Percentiles rank a stretch among this genome's conserved stretches.
These are phyloP conservation scores for Petunia axillaris DNA, from an alignment of 257 asterid genomes.

Conservation along the genomic window DNA sequence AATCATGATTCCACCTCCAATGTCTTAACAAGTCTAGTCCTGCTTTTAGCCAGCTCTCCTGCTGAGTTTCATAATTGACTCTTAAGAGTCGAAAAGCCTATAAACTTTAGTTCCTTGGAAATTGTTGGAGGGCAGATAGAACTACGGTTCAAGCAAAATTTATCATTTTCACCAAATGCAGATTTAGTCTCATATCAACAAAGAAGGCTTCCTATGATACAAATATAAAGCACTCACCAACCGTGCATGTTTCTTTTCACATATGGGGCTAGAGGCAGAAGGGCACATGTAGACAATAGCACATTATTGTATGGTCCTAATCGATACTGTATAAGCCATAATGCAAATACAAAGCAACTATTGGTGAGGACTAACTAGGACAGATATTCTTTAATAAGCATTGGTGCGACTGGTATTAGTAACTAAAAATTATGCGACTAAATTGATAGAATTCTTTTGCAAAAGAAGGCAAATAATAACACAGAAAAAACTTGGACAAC, in stretches of 20 bases:
- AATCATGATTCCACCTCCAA: background rate
- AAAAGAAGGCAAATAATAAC: background rate
- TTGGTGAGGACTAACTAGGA: background rate
- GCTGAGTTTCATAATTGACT: background rate
- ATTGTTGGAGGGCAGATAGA: background rate
- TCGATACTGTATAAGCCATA: background rate
- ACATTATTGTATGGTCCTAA: background rate
- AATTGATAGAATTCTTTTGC: background rate
- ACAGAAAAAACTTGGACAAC: background rate
- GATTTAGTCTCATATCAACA: background rate
- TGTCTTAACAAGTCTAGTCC: background rate
- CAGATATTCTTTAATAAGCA: background rate
- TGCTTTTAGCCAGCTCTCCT: background rate
- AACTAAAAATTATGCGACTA: background rate
- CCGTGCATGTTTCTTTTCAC: background rate
- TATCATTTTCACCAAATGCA: too few species aligned
- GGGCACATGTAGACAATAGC: background rate
- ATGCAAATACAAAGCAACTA: constrained; percentile 16
- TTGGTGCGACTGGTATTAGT: background rate
- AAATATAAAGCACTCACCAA: background rate
- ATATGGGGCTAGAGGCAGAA: background rate
- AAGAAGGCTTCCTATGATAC: background rate
- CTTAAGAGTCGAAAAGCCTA: background rate
- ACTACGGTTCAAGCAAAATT: constrained; percentile 5
- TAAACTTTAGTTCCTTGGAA: background rate